Conservation (phyloP, 257 asterid genomes). For the Ajuga chamaepitys region DNA sequence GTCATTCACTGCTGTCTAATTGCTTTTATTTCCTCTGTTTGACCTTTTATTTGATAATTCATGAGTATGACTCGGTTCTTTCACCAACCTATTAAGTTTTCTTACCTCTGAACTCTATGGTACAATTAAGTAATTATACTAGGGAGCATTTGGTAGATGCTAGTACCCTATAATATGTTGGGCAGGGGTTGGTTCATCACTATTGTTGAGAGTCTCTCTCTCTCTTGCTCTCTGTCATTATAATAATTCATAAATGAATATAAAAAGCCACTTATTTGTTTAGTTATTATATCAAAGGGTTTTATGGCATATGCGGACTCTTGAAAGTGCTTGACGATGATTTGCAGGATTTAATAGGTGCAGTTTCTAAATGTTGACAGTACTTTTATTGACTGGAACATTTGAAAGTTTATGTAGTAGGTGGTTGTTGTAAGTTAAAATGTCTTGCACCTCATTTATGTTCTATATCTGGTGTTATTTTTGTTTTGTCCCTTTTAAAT, state of each 20-base stretch:
- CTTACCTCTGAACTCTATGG: no score
- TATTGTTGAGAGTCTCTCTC: not conserved
- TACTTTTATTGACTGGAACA: not conserved
- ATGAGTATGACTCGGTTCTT: no score
- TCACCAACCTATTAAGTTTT: no score
- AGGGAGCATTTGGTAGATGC: no score
- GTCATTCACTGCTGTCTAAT: conserved; percentile 1
- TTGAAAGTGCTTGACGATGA: not conserved
- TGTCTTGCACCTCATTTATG: not conserved
- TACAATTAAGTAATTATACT: no score
- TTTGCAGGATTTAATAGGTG: not conserved
- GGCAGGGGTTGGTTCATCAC: no score
- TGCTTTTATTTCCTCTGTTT: not conserved
- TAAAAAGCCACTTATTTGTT: conserved; percentile 4
- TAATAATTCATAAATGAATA: not conserved
- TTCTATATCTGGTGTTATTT: not conserved
- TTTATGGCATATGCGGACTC: not conserved
- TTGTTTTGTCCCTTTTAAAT: not conserved
- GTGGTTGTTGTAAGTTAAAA: not conserved
- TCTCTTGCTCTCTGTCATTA: no score
- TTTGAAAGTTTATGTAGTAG: conserved; percentile 1
- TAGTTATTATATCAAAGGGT: not conserved
- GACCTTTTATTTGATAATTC: no score
- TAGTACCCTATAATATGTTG: no score
- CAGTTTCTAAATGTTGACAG: not conserved